Evolutionary conservation across 768 basidiomycete genomes (phyloP).

Genomic region (Macrolepiota fuliginosa): DNA sequence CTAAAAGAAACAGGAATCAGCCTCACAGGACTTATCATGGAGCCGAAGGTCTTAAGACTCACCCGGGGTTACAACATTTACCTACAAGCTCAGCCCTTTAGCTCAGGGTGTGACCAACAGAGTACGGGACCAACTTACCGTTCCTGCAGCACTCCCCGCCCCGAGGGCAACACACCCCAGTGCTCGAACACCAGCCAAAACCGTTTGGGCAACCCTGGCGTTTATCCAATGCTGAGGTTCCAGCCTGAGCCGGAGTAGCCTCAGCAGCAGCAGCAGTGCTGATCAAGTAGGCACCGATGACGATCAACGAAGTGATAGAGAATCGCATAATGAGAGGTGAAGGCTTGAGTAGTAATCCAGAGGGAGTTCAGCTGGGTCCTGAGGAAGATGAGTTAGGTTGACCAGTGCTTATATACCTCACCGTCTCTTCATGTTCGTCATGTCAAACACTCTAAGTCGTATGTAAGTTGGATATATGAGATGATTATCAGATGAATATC

Average conservation of each 20-base stretch:
- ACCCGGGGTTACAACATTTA: neutral
- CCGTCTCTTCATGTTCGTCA: too few species aligned
- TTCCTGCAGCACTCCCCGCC: conserved; percentile 11
- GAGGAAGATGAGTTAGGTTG: neutral
- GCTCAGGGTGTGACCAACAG: neutral
- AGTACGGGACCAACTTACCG: neutral
- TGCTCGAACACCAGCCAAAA: conserved; percentile 10
- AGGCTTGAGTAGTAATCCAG: neutral
- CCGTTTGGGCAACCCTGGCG: conserved; percentile 7
- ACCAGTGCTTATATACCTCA: too few species aligned
- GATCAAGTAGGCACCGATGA: neutral
- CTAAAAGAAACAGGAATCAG: too few species aligned
- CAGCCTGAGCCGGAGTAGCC: neutral
- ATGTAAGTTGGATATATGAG: too few species aligned
- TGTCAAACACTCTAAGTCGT: too few species aligned
- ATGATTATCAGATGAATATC: too few species aligned
- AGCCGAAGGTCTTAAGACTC: too few species aligned
- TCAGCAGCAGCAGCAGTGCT: neutral
- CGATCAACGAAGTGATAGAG: neutral
- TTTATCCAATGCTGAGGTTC: neutral
- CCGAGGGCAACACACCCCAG: conserved; percentile 11
- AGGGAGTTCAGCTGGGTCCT: neutral
- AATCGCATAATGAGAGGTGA: neutral
- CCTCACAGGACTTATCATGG: too few species aligned
- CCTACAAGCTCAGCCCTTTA: neutral